Evolutionary conservation across 2,329 filamentous ascomycete species (phyloP), one percentile per base, ranked within the genome.

Genomic region (Rhytidhysteron rufulum): DNA sequence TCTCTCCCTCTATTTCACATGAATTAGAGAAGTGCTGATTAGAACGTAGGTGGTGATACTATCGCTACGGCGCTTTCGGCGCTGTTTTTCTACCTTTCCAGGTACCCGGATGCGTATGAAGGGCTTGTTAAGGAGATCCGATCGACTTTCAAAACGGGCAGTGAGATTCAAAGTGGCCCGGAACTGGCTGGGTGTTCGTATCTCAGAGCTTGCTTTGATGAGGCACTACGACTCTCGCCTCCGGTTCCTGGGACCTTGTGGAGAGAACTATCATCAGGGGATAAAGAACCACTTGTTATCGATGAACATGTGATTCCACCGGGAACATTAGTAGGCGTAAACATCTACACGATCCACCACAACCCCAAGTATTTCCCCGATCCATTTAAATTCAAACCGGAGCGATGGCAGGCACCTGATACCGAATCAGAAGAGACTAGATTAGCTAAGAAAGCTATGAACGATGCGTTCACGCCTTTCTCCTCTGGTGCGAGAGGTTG

Each of bases 161-260:
- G 24, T 8, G 24, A 27, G 8, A 27, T 27, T 27, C 24, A 13
- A 7, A 7, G 13, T 7, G 24, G 24, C 13, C 24, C 24, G 8
- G 8, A 27, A 13, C 24, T 27, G 8, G 24, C 8, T 27, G 13
- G 24, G 8, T 27, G 24, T 13, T 8, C 7, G 24, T 27, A 27
- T 13, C 24, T 27, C 8, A 7, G 24, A 8, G 24, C 24, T 13
- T 7, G 7, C 24, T 8, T 27, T 8, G 24, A 27, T 7, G 24
- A 27, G 13, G 13, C 24, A 27, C 48, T 65, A 49, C 55, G 61
- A 17, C 47, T 65, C 37, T 47, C 48, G 0, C 60, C 62, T 5
- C 42, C 55, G 6, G 53, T 54, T 4, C 45, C 46, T 1, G 42
- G 40, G 4, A 32, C 47, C 3, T 42, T 62, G 1, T 48, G 42